phyloP scores from a whole-genome alignment of 106 monocot genomes.

The Apostasia ramifera region DNA sequence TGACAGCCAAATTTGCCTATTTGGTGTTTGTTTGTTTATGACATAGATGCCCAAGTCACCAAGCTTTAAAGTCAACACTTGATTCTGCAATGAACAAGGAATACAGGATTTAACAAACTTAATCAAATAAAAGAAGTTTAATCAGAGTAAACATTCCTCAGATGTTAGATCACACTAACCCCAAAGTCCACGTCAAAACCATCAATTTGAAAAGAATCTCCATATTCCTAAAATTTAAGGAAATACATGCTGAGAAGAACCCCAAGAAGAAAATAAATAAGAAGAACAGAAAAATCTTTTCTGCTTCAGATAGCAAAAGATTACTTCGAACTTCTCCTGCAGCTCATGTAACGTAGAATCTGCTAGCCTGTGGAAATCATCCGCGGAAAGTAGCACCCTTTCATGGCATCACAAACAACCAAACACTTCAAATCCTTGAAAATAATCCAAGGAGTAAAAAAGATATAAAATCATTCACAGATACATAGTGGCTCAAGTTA shows the following conservation, averaged over 20 bases:
- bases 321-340: constrained; percentile 79
- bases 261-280: not conserved
- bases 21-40: constrained; percentile 96
- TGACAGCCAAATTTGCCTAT: constrained; percentile 95
- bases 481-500: not conserved
- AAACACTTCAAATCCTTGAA: too few species aligned
- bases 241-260: not conserved
- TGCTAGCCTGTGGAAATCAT: constrained; percentile 67
- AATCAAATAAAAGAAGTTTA: not conserved
- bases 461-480: too few species aligned
- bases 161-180: constrained; percentile 40
- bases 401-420: not conserved
- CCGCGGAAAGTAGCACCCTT: constrained; percentile 55
- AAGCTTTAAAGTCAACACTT: constrained; percentile 86
- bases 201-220: constrained; percentile 77
- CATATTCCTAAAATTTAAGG: constrained; percentile 64
- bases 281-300: not conserved
- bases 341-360: constrained; percentile 65
- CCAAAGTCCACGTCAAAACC: constrained; percentile 97
- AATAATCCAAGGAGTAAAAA: too few species aligned
- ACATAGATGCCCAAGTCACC: constrained; percentile 87
- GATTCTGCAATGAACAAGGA: constrained; percentile 46
- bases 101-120: not conserved
- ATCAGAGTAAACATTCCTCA: not conserved
- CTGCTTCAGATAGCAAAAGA: not conserved